Percentiles rank a stretch among this genome's conserved stretches.
Evolutionary conservation across 345 rosid species (phyloP).

Genomic region (Eucalyptus fibrosa): DNA sequence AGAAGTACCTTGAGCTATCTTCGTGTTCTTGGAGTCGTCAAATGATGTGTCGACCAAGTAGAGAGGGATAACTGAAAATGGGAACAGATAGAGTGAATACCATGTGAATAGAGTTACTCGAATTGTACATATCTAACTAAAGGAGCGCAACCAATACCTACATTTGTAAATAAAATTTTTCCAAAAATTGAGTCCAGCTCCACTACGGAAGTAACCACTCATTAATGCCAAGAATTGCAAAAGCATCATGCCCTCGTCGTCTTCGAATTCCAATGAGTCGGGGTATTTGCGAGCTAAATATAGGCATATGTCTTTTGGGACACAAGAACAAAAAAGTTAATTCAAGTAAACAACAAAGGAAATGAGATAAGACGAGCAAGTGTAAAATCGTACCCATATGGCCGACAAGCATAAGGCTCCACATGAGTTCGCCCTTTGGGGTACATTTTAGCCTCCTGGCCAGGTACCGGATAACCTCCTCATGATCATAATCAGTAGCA

Average conservation of each 20-base stretch:
- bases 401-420: too few relatives aligned
- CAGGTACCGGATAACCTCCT: neutral
- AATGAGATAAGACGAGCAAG: neutral
- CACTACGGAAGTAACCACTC: neutral
- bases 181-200: neutral
- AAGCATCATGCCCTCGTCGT: fast-evolving
- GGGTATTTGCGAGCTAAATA: neutral
- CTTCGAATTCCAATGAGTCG: fast-evolving
- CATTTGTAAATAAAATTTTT: neutral
- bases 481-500: too few relatives aligned
- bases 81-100: neutral
- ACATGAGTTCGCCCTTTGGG: too few relatives aligned
- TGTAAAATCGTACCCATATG: neutral
- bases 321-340: neutral
- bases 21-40: neutral
- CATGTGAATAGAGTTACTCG: neutral
- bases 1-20: neutral
- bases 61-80: neutral
- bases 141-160: neutral
- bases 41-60: neutral
- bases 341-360: neutral
- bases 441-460: neutral
- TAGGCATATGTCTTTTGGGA: neutral
- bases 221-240: neutral
- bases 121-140: neutral